These are phyloP conservation scores for Tulasnella sp. DNA, from an alignment of 768 basidiomycete species.

Conservation along the genomic window DNA sequence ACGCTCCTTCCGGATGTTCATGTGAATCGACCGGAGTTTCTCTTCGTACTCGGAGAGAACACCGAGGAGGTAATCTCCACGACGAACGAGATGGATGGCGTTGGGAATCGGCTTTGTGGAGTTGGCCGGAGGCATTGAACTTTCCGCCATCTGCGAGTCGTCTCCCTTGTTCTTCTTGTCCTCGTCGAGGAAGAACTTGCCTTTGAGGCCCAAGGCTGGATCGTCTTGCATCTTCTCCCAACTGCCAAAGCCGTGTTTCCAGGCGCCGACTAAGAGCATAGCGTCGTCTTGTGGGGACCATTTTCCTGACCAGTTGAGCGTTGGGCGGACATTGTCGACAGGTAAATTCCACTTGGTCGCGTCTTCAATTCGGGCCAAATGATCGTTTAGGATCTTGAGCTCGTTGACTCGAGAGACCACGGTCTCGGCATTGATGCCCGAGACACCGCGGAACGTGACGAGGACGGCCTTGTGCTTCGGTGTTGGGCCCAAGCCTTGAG, in stretches of 20 bases:
- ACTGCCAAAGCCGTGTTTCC: conserved; percentile 89
- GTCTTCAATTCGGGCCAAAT: conserved; percentile 73
- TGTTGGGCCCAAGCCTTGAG: conserved; percentile 84
- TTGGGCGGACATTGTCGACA: conserved; percentile 89
- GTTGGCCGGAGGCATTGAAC: background rate
- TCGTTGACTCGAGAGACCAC: conserved; percentile 88
- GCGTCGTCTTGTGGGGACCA: conserved; percentile 94
- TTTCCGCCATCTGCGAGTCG: background rate
- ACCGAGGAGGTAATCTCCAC: conserved; percentile 90
- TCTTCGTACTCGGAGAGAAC: conserved; percentile 86
- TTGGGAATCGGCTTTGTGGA: conserved; percentile 80
- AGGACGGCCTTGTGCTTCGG: conserved; percentile 98
- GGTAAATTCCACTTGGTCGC: conserved; percentile 85
- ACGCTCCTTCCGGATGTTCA: conserved; percentile 71
- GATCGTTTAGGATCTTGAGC: conserved; percentile 82
- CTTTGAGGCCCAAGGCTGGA: conserved; percentile 73
- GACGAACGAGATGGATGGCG: conserved; percentile 95
- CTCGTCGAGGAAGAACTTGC: conserved; percentile 98
- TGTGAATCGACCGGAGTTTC: conserved; percentile 87
- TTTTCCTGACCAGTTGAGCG: conserved; percentile 93
- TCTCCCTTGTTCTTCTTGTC: conserved; percentile 81
- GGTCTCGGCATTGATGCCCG: conserved; percentile 97
- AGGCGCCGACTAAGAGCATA: conserved; percentile 93
- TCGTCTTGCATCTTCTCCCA: conserved; percentile 98
- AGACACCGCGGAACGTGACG: conserved; percentile 84